These are phyloP conservation scores for Ogataea hybrid DNA, from an alignment of 1,139 yeast genomes.

Conservation along the genomic window DNA sequence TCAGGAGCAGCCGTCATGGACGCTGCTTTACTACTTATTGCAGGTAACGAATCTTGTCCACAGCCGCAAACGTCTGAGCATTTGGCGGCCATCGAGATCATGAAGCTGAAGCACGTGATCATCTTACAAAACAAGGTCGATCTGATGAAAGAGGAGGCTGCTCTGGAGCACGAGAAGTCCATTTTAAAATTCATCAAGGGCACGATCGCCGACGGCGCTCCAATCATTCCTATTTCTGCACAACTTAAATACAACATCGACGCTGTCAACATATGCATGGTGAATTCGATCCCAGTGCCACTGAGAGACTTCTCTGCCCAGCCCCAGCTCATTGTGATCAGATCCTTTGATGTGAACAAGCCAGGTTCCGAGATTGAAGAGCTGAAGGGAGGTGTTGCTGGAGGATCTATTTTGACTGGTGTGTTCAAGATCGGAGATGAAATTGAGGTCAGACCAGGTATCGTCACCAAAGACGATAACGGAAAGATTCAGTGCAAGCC, in stretches of 20 bases:
- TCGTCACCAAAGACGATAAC: constrained; percentile 85
- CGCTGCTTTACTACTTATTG: too few relatives aligned
- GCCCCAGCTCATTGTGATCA: constrained; percentile 93
- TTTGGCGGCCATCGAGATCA: constrained; percentile 98
- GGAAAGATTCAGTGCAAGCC: constrained; percentile 96
- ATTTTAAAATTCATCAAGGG: constrained; percentile 92
- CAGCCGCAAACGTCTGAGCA: constrained; percentile 99
- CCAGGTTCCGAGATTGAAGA: constrained; percentile 99
- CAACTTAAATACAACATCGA: constrained; percentile 98
- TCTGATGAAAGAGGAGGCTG: constrained; percentile 96
- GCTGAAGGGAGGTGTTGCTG: constrained; percentile 99
- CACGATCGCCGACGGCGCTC: constrained; percentile 98
- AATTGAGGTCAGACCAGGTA: constrained; percentile 98
- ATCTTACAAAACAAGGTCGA: constrained; percentile 98
- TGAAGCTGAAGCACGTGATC: constrained; percentile 96
- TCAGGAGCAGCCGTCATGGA: too few relatives aligned
- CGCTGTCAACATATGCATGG: constrained; percentile 96
- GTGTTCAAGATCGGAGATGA: constrained; percentile 97
- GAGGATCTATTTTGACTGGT: constrained; percentile 97
- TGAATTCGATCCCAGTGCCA: constrained; percentile 94
- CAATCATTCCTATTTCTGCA: constrained; percentile 98
- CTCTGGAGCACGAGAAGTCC: constrained; percentile 91
- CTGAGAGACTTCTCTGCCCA: constrained; percentile 90
- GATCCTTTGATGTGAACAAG: constrained; percentile 98
- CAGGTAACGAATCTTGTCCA: constrained; percentile 99